Conservation (phyloP, 2,329 filamentous ascomycete species). For the Dendrostoma leiphaemia region DNA sequence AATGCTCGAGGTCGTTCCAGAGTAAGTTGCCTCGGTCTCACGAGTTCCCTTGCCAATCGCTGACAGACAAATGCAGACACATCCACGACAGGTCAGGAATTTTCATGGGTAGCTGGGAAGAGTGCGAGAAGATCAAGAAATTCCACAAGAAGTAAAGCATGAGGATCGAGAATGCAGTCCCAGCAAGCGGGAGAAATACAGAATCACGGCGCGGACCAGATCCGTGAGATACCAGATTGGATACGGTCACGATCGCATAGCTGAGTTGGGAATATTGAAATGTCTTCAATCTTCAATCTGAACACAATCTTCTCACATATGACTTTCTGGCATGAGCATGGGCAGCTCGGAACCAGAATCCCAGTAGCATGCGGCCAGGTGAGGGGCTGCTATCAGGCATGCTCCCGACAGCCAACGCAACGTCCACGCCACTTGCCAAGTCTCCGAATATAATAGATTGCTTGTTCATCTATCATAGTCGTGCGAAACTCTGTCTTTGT, state of each 20-base stretch:
- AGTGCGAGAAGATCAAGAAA: constrained; percentile 92
- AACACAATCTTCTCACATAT: not conserved
- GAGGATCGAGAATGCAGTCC: not conserved
- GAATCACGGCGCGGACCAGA: not conserved
- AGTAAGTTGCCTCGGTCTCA: constrained; percentile 33
- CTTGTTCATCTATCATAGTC: no score
- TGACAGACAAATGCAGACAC: constrained; percentile 35
- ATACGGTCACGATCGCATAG: constrained; percentile 10
- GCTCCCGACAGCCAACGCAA: no score
- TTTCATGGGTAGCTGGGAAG: constrained; percentile 91
- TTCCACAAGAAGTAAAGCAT: constrained; percentile 57
- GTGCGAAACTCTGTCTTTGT: no score
- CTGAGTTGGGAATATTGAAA: constrained; percentile 3
- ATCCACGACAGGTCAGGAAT: constrained; percentile 97
- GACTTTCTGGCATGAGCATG: not conserved
- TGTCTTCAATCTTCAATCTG: constrained; percentile 4
- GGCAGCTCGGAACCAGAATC: no score
- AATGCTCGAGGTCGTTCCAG: constrained; percentile 85
- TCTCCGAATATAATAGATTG: no score
- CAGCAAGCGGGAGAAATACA: not conserved
- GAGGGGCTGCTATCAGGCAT: not conserved
- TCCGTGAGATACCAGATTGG: constrained; percentile 12
- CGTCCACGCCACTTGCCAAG: no score
- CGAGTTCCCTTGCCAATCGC: not conserved
- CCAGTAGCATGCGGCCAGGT: not conserved